These are phyloP conservation scores for Blakeslea trispora DNA, from an alignment of 371 early-diverging fungal genomes.

Conservation along the genomic window DNA sequence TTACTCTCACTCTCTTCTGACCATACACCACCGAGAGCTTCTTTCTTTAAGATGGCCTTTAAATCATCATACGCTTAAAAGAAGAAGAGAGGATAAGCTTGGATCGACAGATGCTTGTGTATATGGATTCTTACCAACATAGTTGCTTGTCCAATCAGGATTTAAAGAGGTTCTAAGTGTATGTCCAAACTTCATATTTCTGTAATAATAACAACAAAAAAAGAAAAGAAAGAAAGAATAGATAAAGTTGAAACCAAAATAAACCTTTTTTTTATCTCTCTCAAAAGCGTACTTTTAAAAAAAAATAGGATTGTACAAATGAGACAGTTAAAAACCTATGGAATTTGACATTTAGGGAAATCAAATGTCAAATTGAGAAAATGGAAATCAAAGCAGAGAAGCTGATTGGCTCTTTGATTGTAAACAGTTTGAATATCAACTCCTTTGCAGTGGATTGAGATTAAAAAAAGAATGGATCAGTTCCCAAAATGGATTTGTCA, in stretches of 20 bases:
- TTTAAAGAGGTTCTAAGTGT: slow-evolving; percentile 75
- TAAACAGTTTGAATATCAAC: no score
- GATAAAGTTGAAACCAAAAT: not conserved
- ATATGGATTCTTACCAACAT: slow-evolving; percentile 36
- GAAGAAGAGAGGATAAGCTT: not conserved
- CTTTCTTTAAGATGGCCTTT: slow-evolving; percentile 75
- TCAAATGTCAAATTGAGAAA: no score
- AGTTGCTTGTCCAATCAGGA: slow-evolving; percentile 77
- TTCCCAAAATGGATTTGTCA: no score
- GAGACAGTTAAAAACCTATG: no score
- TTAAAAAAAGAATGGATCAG: no score
- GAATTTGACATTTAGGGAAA: no score
- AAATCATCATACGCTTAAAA: slow-evolving; percentile 75
- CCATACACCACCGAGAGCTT: slow-evolving; percentile 43
- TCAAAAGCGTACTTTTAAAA: no score
- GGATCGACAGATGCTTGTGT: not conserved
- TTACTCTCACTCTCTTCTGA: slow-evolving; percentile 81
- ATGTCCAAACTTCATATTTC: slow-evolving; percentile 90
- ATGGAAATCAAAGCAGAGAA: no score
- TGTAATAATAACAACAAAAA: slow-evolving; percentile 7
- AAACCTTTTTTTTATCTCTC: not conserved
- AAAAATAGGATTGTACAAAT: no score
- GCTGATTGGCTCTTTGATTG: no score
- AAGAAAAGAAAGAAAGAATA: slow-evolving; percentile 11
- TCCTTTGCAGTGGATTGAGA: no score